Evolutionary conservation across 495 filamentous ascomycete species (phyloP), one percentile per base, ranked within the genome.

Genomic region (Mytilinidion resinicola): DNA sequence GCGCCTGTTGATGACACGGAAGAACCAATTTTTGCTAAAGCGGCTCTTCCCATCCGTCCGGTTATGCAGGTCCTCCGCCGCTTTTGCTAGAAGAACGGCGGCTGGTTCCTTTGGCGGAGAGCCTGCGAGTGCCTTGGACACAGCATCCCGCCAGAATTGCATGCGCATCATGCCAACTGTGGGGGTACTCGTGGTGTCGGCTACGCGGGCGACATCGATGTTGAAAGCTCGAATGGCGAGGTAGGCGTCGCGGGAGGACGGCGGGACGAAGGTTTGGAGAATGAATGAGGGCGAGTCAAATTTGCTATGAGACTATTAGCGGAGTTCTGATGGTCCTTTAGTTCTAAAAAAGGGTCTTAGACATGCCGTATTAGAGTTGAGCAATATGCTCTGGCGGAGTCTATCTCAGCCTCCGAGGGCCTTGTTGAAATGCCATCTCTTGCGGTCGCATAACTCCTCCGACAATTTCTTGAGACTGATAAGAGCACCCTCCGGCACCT

Each of bases 211-310:
- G 39, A 95, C 80, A 62, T 95, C 91, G 67, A 96, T 80, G 69
- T 98, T 98, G 73, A 98, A 82, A 36, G 93, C 89, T 41, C 91
- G 89, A 37, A 98, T 80, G 52, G 91, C 90, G 61, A 95, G 82
- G 74, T 97, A 96, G 58, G 88, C 87, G 67, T 92, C 82, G 62
- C 80, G 85, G 3, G 83, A 77, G 9, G 80, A 71, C 0, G 74
- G 77, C 15, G 90, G 90, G 54, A 96, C 79, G 75, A 96, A 95
- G 55, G 85, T 83, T 55, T 85, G 83, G 54, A 96, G 82, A n/a
- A 89, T 81, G 70, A 88, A 89, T 20, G 93, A 91, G 53, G 93
- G 86, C 47, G 88, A 83, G 72, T 97, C 93, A 69, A 87, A 87
- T 71, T 84, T 85, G 67, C 89, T 90, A 30, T 1, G 65, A 42